Conservation (phyloP, 73 alveolate genomes). For the Uronychia setigera region DNA sequence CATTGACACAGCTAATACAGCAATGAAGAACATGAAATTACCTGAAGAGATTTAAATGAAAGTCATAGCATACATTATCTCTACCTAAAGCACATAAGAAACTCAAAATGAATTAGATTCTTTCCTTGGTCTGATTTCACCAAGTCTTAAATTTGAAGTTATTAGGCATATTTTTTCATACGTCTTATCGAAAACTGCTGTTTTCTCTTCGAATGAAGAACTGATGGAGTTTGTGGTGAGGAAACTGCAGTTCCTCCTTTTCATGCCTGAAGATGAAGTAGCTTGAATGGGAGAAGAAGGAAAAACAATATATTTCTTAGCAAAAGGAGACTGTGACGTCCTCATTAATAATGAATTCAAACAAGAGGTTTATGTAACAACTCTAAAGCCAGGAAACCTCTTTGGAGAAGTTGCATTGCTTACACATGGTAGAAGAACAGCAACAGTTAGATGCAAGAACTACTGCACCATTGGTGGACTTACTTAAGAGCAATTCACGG, state of each 20-base stretch:
- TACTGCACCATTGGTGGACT: constrained; percentile 74
- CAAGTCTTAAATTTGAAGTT: constrained; percentile 11
- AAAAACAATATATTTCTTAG: background rate
- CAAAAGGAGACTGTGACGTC: constrained; percentile 40
- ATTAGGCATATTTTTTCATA: constrained; percentile 1
- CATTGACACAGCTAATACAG: constrained; percentile 46
- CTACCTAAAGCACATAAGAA: constrained; percentile 39
- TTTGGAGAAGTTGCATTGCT: constrained; percentile 36
- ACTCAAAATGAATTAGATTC: constrained; percentile 50
- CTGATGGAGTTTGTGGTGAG: constrained; percentile 14
- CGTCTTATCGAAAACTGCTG: background rate
- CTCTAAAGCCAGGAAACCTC: background rate
- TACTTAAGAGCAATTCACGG: constrained; percentile 6
- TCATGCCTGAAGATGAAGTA: background rate
- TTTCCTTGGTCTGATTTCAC: constrained; percentile 25
- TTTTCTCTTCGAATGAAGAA: constrained; percentile 1
- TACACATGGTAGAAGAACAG: constrained; percentile 65
- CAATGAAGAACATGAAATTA: constrained; percentile 59
- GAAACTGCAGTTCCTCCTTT: background rate
- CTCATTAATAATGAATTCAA: constrained; percentile 25
- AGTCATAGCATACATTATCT: constrained; percentile 33
- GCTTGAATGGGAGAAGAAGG: background rate
- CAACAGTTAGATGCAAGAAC: constrained; percentile 71
- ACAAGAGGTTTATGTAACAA: background rate
- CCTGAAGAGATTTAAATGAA: constrained; percentile 36